Evolutionary conservation across 352 stramenopile species (phyloP).

Genomic region (Pelagophyceae sp.): DNA sequence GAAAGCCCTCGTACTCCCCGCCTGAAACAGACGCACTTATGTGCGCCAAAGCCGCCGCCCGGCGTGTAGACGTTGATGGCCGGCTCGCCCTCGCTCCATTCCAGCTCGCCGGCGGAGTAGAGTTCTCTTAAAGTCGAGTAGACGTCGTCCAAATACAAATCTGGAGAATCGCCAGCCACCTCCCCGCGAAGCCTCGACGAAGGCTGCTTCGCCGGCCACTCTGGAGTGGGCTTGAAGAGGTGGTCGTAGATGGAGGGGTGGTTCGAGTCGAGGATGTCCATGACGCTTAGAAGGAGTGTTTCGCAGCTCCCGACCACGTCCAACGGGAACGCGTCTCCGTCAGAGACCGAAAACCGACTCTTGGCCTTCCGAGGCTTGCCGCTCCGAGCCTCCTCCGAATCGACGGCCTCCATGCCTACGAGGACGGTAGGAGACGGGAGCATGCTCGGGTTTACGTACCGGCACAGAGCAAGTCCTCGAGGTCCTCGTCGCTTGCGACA

Average conservation of each 20-base stretch:
- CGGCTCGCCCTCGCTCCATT: conserved; percentile 9
- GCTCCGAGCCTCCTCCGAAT: background rate
- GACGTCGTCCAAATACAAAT: background rate
- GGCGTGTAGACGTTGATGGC: background rate
- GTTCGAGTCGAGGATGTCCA: background rate
- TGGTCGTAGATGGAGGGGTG: background rate
- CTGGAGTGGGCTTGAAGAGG: background rate
- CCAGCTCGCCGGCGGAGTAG: conserved; percentile 2
- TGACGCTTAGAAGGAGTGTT: background rate
- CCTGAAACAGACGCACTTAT: too few species aligned
- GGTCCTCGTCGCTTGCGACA: background rate
- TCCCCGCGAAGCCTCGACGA: too few species aligned
- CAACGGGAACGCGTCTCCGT: background rate
- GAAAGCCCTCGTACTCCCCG: too few species aligned
- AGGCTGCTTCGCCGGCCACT: conserved; percentile 1
- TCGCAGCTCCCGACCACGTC: background rate
- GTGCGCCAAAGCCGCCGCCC: background rate
- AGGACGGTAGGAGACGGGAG: background rate
- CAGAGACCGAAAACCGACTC: background rate
- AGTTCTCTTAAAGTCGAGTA: background rate
- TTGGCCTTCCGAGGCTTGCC: background rate
- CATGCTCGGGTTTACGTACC: background rate
- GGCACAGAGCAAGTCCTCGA: background rate
- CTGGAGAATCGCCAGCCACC: background rate
- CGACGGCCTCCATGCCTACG: background rate